phyloP scores from a whole-genome alignment of 371 early-diverging fungal genomes.

The Choanephora cucurbitarum region DNA sequence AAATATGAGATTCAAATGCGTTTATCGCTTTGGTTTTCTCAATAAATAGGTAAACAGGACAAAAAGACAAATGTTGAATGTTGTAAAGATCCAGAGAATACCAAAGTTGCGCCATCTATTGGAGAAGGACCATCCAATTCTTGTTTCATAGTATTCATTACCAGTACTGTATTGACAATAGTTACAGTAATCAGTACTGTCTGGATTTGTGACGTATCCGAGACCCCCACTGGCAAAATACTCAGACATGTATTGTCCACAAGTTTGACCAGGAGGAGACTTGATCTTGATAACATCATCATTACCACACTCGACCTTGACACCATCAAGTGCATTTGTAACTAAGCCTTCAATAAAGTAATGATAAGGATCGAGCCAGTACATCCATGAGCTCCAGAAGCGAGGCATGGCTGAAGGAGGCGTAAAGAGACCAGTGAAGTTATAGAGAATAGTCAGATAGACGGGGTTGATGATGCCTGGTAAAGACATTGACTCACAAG shows the following conservation, averaged over 20 bases:
- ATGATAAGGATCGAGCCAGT: slow-evolving; percentile 70
- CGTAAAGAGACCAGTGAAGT: slow-evolving; percentile 73
- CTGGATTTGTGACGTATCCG: slow-evolving; percentile 63
- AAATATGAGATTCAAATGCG: no score
- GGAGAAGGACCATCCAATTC: slow-evolving; percentile 59
- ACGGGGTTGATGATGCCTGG: slow-evolving; percentile 70
- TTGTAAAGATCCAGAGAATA: slow-evolving; percentile 58
- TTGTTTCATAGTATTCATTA: slow-evolving; percentile 53
- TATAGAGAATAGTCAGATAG: slow-evolving; percentile 62
- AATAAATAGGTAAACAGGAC: slow-evolving; percentile 43
- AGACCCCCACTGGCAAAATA: slow-evolving; percentile 47
- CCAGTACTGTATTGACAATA: slow-evolving; percentile 68
- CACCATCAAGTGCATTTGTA: slow-evolving; percentile 63
- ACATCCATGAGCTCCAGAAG: slow-evolving; percentile 79
- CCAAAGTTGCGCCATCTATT: slow-evolving; percentile 76
- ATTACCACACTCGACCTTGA: slow-evolving; percentile 52
- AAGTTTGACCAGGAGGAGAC: slow-evolving; percentile 63
- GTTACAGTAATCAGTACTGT: slow-evolving; percentile 56
- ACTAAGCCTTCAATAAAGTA: slow-evolving; percentile 78
- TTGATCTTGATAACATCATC: slow-evolving; percentile 52
- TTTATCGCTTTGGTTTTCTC: slow-evolving; percentile 35
- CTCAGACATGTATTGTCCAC: slow-evolving; percentile 59
- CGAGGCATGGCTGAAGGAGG: slow-evolving; percentile 63
- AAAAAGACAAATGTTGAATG: slow-evolving; percentile 55
- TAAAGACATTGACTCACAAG: slow-evolving; percentile 48